Percentiles rank a stretch among this genome's conserved stretches.
Conservation (phyloP, 208 protist genomes). For the Trypanosoma grayi region DNA sequence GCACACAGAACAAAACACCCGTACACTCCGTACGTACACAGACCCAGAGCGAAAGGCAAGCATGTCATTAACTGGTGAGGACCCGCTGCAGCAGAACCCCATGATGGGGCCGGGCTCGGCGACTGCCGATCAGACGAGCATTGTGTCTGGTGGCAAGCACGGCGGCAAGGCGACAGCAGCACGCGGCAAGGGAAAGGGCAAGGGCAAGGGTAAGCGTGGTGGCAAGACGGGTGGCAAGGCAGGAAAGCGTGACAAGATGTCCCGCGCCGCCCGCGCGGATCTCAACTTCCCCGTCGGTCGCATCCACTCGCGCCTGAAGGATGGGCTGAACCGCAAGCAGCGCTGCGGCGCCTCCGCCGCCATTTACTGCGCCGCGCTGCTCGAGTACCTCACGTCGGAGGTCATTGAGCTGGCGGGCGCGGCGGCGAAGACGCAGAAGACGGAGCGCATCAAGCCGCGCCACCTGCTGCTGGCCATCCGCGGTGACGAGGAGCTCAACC, state of each 20-base stretch:
- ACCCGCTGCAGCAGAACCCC: slow-evolving; percentile 40
- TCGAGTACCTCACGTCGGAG: slow-evolving; percentile 99
- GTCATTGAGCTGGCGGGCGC: slow-evolving; percentile 98
- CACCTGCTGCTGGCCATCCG: slow-evolving; percentile 98
- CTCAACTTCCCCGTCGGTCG: slow-evolving; percentile 97
- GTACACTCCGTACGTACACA: not conserved
- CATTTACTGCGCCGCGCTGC: slow-evolving; percentile 98
- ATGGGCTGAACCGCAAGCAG: slow-evolving; percentile 91
- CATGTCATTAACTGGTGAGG: slow-evolving; percentile 79
- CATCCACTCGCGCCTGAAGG: slow-evolving; percentile 98
- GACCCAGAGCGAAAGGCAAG: not conserved
- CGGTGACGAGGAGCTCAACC: slow-evolving; percentile 99
- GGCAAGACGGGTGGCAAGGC: slow-evolving; percentile 89
- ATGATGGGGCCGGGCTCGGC: slow-evolving; percentile 69
- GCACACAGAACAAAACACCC: not conserved
- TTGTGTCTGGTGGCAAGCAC: slow-evolving; percentile 85
- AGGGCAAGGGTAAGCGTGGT: slow-evolving; percentile 82
- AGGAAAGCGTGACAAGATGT: slow-evolving; percentile 81
- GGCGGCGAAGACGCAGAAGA: slow-evolving; percentile 97
- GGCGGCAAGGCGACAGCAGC: slow-evolving; percentile 67
- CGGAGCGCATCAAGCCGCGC: slow-evolving; percentile 97
- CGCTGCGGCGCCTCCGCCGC: slow-evolving; percentile 96
- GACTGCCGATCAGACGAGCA: slow-evolving; percentile 81
- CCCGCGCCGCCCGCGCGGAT: slow-evolving; percentile 85
- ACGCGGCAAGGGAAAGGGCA: slow-evolving; percentile 79